A percentile compares a stretch with the other conserved stretches of the same genome.
phyloP scores from a whole-genome alignment of 306 rosid species.

The Begonia peltatifolia region DNA sequence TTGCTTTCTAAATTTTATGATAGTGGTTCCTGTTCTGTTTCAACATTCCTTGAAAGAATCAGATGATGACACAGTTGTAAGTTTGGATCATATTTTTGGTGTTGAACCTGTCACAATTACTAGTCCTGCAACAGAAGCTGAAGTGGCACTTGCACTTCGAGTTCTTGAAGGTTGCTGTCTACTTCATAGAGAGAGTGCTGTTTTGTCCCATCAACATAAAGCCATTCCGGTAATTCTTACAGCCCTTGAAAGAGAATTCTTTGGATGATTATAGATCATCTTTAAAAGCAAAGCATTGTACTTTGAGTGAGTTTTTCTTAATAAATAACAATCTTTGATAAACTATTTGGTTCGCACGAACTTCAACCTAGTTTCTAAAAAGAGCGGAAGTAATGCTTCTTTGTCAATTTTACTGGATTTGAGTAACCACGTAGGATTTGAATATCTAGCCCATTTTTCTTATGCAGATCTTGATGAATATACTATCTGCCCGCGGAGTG shows the following conservation, averaged over 20 bases:
- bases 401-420: too few relatives aligned
- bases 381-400: too few relatives aligned
- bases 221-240: conserved; percentile 33
- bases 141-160: conserved; percentile 47
- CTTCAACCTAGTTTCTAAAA: too few relatives aligned
- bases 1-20: neutral
- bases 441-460: neutral
- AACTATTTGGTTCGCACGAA: too few relatives aligned
- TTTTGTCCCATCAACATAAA: conserved; percentile 46
- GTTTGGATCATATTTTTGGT: conserved; percentile 58
- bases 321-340: too few relatives aligned
- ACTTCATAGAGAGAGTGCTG: conserved; percentile 42
- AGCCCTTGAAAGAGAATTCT: neutral
- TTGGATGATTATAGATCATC: too few relatives aligned
- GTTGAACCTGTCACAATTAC: conserved; percentile 58
- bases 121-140: conserved; percentile 59
- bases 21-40: conserved; percentile 84
- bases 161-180: conserved; percentile 69
- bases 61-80: conserved; percentile 34
- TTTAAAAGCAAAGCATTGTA: too few relatives aligned
- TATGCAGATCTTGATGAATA: conserved; percentile 68
- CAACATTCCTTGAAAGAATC: conserved; percentile 60
- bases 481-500: conserved; percentile 64
- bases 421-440: neutral
- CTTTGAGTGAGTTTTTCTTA: too few relatives aligned